Evolutionary conservation across 371 early-diverging fungal species (phyloP).

Genomic region (Coemansia sp.): DNA sequence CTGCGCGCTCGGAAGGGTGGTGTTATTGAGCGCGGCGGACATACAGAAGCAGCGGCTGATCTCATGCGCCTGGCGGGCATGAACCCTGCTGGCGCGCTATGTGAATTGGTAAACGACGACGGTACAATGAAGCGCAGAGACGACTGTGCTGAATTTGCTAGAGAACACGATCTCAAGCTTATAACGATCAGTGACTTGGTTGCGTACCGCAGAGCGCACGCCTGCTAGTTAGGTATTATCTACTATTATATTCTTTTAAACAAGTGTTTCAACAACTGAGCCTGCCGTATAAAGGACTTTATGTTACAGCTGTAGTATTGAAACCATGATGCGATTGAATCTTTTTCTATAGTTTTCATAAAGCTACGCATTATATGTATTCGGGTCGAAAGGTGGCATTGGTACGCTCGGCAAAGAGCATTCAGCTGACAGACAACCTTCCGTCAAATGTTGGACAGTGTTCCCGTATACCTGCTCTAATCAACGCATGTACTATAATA

Average conservation of each 20-base stretch:
- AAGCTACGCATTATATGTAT: background rate
- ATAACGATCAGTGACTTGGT: slow-evolving; percentile 87
- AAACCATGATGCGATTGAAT: background rate
- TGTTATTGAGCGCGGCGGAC: slow-evolving; percentile 80
- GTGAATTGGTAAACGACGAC: slow-evolving; percentile 89
- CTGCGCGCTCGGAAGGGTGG: slow-evolving; percentile 79
- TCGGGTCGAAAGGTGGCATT: slow-evolving; percentile 8
- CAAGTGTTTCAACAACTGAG: background rate
- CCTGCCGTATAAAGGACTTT: too few relatives aligned
- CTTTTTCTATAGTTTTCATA: background rate
- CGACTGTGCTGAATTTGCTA: slow-evolving; percentile 81
- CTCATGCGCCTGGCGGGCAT: slow-evolving; percentile 80
- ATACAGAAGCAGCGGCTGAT: slow-evolving; percentile 94
- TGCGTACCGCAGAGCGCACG: slow-evolving; percentile 57
- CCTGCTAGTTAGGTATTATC: slow-evolving; percentile 9
- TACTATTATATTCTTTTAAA: background rate
- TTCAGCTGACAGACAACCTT: slow-evolving; percentile 25
- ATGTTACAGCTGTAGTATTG: too few relatives aligned
- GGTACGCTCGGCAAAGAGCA: slow-evolving; percentile 28
- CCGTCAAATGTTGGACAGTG: slow-evolving; percentile 31
- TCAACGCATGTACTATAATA: slow-evolving; percentile 53
- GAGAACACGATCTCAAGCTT: slow-evolving; percentile 76
- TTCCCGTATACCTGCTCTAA: slow-evolving; percentile 54
- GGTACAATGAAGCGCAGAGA: slow-evolving; percentile 93
- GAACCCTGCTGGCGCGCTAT: slow-evolving; percentile 83